These are phyloP conservation scores for Rhamnella rubrinervis DNA, from an alignment of 331 rosid species.

Conservation along the genomic window DNA sequence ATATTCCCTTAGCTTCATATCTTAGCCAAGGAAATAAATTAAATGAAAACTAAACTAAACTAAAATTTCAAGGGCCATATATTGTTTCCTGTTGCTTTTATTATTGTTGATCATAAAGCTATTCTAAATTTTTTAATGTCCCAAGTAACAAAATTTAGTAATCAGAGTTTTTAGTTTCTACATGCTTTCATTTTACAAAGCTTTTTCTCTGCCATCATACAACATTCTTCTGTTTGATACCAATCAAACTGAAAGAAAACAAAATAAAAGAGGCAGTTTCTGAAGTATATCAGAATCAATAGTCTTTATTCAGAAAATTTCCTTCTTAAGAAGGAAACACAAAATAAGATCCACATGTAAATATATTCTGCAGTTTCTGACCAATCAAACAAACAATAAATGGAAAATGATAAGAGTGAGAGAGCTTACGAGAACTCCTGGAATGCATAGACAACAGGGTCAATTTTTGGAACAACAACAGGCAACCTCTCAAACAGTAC, in stretches of 20 bases:
- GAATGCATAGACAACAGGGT: conserved; percentile 49
- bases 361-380: too few species aligned
- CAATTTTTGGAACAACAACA: conserved; percentile 39
- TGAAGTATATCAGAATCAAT: too few species aligned
- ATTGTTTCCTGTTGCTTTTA: background rate
- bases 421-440: conserved; percentile 79
- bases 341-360: background rate
- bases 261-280: background rate
- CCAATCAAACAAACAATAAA: conserved; percentile 2
- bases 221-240: background rate
- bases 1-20: background rate
- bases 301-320: background rate
- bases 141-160: background rate
- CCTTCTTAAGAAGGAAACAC: background rate
- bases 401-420: background rate
- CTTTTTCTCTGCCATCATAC: background rate
- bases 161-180: background rate
- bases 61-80: background rate
- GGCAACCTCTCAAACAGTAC: conserved; percentile 95
- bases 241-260: background rate
- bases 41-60: background rate
- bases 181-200: background rate
- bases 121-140: background rate
- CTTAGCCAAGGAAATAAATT: background rate
- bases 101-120: background rate